A percentile compares a stretch with the other conserved stretches of the same genome.
Conservation (phyloP, 2,329 filamentous ascomycete species). For the Aspergillus pseudoviridinutans region DNA sequence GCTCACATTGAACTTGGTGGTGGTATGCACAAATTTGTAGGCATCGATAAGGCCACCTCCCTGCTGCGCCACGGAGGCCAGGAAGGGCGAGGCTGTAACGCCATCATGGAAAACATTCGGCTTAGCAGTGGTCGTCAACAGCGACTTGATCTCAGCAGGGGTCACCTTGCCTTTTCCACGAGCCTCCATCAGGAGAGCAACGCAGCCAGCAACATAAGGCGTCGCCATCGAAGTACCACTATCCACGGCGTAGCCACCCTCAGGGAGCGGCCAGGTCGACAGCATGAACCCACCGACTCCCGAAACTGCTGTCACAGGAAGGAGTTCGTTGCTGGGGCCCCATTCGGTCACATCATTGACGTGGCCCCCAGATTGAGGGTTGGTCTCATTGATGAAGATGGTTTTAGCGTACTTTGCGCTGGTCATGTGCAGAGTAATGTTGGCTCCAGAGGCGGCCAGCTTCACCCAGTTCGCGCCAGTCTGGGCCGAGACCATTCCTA, state of each 20-base stretch:
- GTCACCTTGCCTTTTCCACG: no score
- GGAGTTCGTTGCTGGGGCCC: slow-evolving; percentile 16
- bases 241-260: no score
- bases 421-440: slow-evolving; percentile 13
- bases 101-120: slow-evolving; percentile 28
- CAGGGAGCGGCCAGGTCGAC: slow-evolving; percentile 49
- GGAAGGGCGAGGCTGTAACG: slow-evolving; percentile 21
- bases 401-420: slow-evolving; percentile 5
- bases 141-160: no score
- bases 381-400: slow-evolving; percentile 11
- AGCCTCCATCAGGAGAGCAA: no score
- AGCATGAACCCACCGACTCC: slow-evolving; percentile 41
- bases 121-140: slow-evolving; percentile 22
- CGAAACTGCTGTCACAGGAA: neutral
- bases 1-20: no score
- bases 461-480: slow-evolving; percentile 13
- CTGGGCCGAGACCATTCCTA: slow-evolving; percentile 14
- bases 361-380: slow-evolving; percentile 15
- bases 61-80: slow-evolving; percentile 55
- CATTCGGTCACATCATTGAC: slow-evolving; percentile 16
- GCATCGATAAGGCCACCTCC: slow-evolving; percentile 56
- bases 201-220: no score
- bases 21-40: no score
- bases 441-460: slow-evolving; percentile 6
- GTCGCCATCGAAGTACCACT: no score